Percentiles rank a stretch among this genome's conserved stretches.
Conservation (phyloP, 495 filamentous ascomycete species). For the Penicillium bovifimosum region DNA sequence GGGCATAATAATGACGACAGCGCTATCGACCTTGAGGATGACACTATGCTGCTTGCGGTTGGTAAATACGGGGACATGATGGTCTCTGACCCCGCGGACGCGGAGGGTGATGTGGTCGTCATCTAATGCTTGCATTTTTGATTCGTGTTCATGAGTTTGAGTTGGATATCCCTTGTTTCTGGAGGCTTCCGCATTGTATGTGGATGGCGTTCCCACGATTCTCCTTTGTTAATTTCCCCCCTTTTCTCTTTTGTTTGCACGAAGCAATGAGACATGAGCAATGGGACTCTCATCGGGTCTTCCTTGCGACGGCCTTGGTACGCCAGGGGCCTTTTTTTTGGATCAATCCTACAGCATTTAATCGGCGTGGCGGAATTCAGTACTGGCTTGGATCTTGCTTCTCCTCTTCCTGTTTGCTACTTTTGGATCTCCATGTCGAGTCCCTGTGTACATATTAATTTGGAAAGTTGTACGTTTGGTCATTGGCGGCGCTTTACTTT, state of each 20-base stretch:
- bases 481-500: background rate
- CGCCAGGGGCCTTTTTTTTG: slow-evolving; percentile 7
- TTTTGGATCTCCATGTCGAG: slow-evolving; percentile 4
- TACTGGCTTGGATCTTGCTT: slow-evolving; percentile 18
- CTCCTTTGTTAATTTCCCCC: slow-evolving; percentile 9
- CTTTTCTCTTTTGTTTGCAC: slow-evolving; percentile 13
- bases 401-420: slow-evolving; percentile 11
- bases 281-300: slow-evolving; percentile 12
- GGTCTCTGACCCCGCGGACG: slow-evolving; percentile 44
- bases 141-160: slow-evolving; percentile 18
- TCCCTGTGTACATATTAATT: slow-evolving; percentile 19
- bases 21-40: slow-evolving; percentile 44
- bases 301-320: slow-evolving; percentile 3
- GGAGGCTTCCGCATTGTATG: slow-evolving; percentile 12
- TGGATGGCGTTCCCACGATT: slow-evolving; percentile 18
- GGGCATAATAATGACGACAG: slow-evolving; percentile 43
- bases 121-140: slow-evolving; percentile 27
- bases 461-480: background rate
- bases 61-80: slow-evolving; percentile 49
- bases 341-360: slow-evolving; percentile 26
- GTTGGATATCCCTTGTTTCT: slow-evolving; percentile 21
- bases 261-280: slow-evolving; percentile 32
- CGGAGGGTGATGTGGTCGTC: slow-evolving; percentile 46
- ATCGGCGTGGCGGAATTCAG: slow-evolving; percentile 21
- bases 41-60: slow-evolving; percentile 43